Evolutionary conservation across 495 filamentous ascomycete genomes (phyloP), one percentile per base, ranked within the genome.

Genomic region (Penicillium arizonense): DNA sequence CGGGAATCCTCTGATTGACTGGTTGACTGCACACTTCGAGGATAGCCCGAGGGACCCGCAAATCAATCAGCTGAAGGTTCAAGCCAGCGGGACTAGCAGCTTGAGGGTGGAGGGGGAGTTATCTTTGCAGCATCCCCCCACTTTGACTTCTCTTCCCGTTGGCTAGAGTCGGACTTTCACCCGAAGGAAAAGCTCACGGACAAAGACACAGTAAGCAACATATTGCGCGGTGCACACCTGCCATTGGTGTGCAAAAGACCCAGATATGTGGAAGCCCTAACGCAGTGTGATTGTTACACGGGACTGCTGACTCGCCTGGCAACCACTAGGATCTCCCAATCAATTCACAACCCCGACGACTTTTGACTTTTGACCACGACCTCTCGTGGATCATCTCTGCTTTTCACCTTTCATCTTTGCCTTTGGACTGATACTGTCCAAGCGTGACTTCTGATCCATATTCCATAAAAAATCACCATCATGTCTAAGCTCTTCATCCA

Each of bases 401-500:
- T 28, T 33, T 37, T 47, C 38, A 30, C 23, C 16, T 36, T 42
- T 23, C 20, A 34, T 44, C 46, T 54, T 41, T 37, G 16, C 37
- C 13, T n/a, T 36, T n/a, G 23, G 37, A 21, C 38, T 20, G 34
- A 30, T 44, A 24, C 32, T 33, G 44, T 35, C 48, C 16, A 3
- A 36, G 6, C 9, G 5, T 47, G 26, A 11, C 43, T 30, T 40
- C 10, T 45, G 24, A 21, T 30, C 6, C 14, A 50, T 13, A 34
- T 44, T 44, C 28, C 47, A 24, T 26, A 20, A 39, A 4, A 32
- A 12, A 16, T 18, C 5, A 5, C 48, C 50, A 61, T 38, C 37
- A 66, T 66, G 63, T 61, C 63, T 23, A 67, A 67, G 53, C 63
- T 67, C 35, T 67, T 67, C 41, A 57, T 61, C 41, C 62, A 68